A percentile compares a stretch with the other conserved stretches of the same genome.
These are phyloP conservation scores for Mangifera indica DNA, from an alignment of 345 rosid genomes.

Conservation along the genomic window DNA sequence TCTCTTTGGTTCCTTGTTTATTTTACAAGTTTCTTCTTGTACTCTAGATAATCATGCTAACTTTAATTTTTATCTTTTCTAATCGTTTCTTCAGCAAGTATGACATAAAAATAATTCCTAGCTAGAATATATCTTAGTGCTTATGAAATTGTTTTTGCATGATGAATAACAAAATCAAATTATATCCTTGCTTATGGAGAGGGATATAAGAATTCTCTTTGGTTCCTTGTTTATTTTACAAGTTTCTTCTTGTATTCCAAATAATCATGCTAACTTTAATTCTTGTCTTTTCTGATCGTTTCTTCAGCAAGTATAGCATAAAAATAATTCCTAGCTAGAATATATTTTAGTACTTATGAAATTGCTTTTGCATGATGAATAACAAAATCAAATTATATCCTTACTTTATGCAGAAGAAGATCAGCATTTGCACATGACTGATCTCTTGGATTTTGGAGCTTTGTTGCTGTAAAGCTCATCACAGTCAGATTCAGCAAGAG, in stretches of 20 bases:
- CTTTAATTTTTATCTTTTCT: constrained; percentile 26
- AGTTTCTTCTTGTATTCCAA: not conserved
- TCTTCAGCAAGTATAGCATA: constrained; percentile 34
- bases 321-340: too few relatives aligned
- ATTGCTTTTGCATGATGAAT: too few relatives aligned
- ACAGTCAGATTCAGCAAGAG: too few relatives aligned
- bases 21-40: not conserved
- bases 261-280: not conserved
- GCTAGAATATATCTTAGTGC: not conserved
- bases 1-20: constrained; percentile 13
- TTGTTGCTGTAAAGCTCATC: too few relatives aligned
- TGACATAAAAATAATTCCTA: too few relatives aligned
- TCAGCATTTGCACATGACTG: too few relatives aligned
- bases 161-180: too few relatives aligned
- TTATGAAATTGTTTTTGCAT: not conserved
- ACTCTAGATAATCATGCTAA: not conserved
- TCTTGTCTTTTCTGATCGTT: constrained; percentile 34
- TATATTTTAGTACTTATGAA: not conserved
- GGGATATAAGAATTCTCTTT: not conserved
- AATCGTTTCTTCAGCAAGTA: constrained; percentile 31
- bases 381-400: too few relatives aligned
- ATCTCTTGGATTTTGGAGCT: too few relatives aligned
- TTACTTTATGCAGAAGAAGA: too few relatives aligned
- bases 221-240: constrained; percentile 17
- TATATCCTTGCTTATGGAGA: too few relatives aligned